phyloP scores from a whole-genome alignment of 768 basidiomycete species.

The Lactifluus piperatus region DNA sequence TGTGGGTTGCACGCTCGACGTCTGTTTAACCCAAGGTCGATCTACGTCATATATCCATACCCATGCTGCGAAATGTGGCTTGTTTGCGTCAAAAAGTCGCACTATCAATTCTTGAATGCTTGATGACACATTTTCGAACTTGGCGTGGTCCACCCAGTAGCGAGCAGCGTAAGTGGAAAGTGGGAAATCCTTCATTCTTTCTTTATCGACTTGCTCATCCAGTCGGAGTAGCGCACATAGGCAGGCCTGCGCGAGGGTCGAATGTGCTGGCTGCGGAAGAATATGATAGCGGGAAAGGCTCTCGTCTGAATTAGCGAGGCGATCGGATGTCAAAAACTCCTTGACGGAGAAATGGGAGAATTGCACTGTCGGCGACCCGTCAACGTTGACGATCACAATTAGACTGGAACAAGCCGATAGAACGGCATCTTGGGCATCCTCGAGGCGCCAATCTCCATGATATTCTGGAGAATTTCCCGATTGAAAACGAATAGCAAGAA shows the following conservation, averaged over 20 bases:
- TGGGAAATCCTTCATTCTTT: not conserved
- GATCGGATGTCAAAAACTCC: not conserved
- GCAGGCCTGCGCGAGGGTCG: not conserved
- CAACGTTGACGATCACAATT: not conserved
- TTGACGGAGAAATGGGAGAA: not conserved
- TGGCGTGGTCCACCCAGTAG: not conserved
- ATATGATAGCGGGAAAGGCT: not conserved
- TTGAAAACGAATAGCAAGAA: not conserved
- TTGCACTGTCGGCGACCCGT: not conserved
- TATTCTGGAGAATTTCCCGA: not conserved
- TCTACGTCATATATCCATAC: not conserved
- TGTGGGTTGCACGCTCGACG: not conserved
- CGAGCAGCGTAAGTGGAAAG: not conserved
- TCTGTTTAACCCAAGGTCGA: not conserved
- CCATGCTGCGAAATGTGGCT: not conserved
- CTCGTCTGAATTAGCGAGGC: not conserved
- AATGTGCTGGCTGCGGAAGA: not conserved
- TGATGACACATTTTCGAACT: not conserved
- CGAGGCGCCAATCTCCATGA: not conserved
- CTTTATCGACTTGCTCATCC: not conserved
- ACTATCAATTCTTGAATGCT: not conserved
- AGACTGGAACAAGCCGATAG: not conserved
- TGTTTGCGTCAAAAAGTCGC: not conserved
- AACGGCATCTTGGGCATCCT: not conserved
- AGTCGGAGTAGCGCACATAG: not conserved